Evolutionary conservation across 139 green algal species (phyloP).

Genomic region (Chlorella sp.): DNA sequence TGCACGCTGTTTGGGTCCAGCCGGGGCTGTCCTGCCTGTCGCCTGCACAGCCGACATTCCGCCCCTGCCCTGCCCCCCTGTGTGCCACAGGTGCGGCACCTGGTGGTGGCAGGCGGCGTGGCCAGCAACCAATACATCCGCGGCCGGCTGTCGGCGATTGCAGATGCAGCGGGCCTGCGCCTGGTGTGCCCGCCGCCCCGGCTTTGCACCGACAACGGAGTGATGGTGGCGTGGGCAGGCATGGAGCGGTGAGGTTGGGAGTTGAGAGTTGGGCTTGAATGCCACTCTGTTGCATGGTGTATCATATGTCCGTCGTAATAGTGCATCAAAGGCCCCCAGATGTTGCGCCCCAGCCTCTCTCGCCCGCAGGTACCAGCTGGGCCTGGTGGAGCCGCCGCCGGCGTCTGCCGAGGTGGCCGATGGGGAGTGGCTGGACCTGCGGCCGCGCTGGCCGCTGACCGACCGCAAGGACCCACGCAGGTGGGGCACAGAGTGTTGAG

Average conservation of each 20-base stretch:
- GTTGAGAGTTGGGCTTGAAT: not conserved
- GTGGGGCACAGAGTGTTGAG: too few relatives aligned
- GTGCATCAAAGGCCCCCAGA: not conserved
- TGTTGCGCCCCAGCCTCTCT: not conserved
- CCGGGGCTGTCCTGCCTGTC: too few relatives aligned
- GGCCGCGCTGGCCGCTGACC: conserved; percentile 90
- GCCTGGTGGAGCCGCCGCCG: conserved; percentile 51
- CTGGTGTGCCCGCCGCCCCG: conserved; percentile 84
- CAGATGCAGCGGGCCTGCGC: conserved; percentile 56
- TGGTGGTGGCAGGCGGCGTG: conserved; percentile 97
- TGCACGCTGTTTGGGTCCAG: too few relatives aligned
- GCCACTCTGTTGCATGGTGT: not conserved
- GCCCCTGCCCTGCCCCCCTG: too few relatives aligned
- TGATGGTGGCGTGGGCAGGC: conserved; percentile 98
- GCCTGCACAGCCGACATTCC: too few relatives aligned
- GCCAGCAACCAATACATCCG: conserved; percentile 89
- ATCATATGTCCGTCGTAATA: too few relatives aligned
- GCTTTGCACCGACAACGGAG: conserved; percentile 98
- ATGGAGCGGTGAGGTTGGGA: conserved; percentile 70
- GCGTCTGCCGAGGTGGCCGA: not conserved
- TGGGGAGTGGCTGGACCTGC: conserved; percentile 83
- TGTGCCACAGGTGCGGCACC: conserved; percentile 18
- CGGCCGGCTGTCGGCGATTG: conserved; percentile 56
- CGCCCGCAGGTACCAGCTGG: conserved; percentile 50
- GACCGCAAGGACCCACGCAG: conserved; percentile 45